Base-by-base conservation (phyloP, 179 eudicot species). In the Silene coronaria region DNA sequence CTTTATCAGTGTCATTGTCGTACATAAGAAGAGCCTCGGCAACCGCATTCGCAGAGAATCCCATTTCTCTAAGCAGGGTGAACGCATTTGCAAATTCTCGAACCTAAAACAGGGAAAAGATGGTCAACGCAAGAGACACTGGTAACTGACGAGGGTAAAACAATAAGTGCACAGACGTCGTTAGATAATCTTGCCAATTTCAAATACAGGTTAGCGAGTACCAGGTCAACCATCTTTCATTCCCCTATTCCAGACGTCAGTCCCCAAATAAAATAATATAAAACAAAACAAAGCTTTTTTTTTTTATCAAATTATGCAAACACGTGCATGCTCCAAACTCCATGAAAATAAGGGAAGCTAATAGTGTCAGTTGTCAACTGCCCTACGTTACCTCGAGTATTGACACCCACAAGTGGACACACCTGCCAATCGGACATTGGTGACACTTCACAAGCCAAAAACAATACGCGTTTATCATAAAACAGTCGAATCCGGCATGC, bases 1-100 rank as follows among this genome's bases (percentile, higher is more conserved):
- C 99, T 89, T 87, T 93, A 75, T 93, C 96, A 0, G 87, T 88
- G 62, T 95, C 97, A 75, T 92, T 95, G 75, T 95, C 97, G 45
- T 83, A 84, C 93, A 86, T 92, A 48, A 87, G 82, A 58, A 95
- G 86, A 23, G 89, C 99, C 73, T 95, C 99, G 4, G 86, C 91
- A 68, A 95, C 95, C 73, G 75, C 91, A 68, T 86, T 91, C 6
- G 97, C 82, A 38, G 96, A 53, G 84, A 95, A 95, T 4, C 99
- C 99, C 99, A 95, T 95, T 66, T 92, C 99, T 76, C 88, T 85
- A 77, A 95, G 86, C 30, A 84, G 84, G 9, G 82, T 85, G 82
- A 76, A 95, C 34, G 89, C 97, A 72, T 86, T 82, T 57, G 77
- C 91, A 78, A 95, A 95, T 73, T 91, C 97, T 80, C 82, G 89